Percentiles rank a stretch among this genome's conserved stretches.
Conservation (phyloP, 208 protist species). For the Trypanosoma vivax region DNA sequence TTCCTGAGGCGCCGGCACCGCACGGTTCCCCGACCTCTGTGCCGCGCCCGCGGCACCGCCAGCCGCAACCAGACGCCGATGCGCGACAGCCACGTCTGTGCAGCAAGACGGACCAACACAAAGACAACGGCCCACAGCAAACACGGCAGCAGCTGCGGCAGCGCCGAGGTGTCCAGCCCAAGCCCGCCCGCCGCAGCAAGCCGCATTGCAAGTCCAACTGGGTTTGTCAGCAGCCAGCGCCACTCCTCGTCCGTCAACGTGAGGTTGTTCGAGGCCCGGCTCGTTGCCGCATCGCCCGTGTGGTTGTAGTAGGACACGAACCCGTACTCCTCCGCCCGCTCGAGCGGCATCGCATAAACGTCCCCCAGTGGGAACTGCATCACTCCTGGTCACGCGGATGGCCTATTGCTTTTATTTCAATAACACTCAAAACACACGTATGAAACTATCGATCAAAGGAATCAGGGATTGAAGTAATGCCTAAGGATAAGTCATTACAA, state of each 20-base stretch:
- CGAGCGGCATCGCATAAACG: constrained; percentile 8
- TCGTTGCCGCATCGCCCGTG: constrained; percentile 1
- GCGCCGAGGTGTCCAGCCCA: constrained; percentile 35
- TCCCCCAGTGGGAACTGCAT: neutral
- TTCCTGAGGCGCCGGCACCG: constrained; percentile 38
- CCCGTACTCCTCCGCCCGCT: constrained; percentile 9
- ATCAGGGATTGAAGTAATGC: too few species aligned
- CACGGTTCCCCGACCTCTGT: constrained; percentile 21
- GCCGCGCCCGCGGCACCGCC: constrained; percentile 22
- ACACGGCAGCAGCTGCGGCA: constrained; percentile 21
- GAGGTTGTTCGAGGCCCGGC: constrained; percentile 9
- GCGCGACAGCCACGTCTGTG: constrained; percentile 27
- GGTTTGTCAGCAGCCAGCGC: constrained; percentile 15
- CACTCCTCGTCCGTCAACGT: constrained; percentile 21
- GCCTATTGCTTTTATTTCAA: constrained; percentile 11
- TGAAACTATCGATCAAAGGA: neutral
- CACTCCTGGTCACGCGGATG: constrained; percentile 6
- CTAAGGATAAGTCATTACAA: too few species aligned
- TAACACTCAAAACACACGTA: constrained; percentile 5
- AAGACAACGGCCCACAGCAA: constrained; percentile 46
- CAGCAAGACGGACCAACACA: constrained; percentile 41
- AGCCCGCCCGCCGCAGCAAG: constrained; percentile 20
- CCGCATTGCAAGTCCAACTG: constrained; percentile 7
- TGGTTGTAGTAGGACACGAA: constrained; percentile 18
- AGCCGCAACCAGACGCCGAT: constrained; percentile 56